phyloP scores from a whole-genome alignment of 2,329 filamentous ascomycete genomes.

The Iodosphaeria phyllophila region DNA sequence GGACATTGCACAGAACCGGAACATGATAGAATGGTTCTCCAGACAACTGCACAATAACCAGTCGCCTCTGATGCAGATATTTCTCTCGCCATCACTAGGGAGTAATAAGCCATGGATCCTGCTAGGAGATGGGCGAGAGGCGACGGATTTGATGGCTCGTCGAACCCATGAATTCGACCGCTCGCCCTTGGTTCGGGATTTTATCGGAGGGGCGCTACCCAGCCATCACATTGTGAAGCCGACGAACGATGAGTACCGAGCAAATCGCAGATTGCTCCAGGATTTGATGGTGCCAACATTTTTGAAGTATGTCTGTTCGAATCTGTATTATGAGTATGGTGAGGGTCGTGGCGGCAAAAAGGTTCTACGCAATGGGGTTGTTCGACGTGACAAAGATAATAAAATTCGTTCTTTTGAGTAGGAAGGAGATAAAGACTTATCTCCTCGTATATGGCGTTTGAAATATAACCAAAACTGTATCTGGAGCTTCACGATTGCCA shows the following conservation, averaged over 20 bases:
- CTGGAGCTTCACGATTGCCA: too few relatives aligned
- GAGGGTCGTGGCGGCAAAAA: too few relatives aligned
- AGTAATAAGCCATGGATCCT: slow-evolving; percentile 2
- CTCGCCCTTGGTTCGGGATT: not conserved
- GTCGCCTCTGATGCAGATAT: slow-evolving; percentile 5
- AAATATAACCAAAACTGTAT: too few relatives aligned
- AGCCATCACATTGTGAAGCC: slow-evolving; percentile 2
- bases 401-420: too few relatives aligned
- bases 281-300: slow-evolving; percentile 3
- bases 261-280: slow-evolving; percentile 1
- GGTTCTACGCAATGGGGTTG: too few relatives aligned
- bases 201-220: slow-evolving; percentile 1
- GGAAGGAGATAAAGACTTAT: too few relatives aligned
- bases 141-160: slow-evolving; percentile 4
- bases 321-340: too few relatives aligned
- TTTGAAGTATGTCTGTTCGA: too few relatives aligned
- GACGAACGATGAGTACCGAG: not conserved
- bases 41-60: slow-evolving; percentile 4
- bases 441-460: too few relatives aligned
- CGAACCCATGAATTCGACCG: slow-evolving; percentile 4
- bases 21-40: slow-evolving; percentile 3
- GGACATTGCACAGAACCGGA: slow-evolving; percentile 2
- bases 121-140: slow-evolving; percentile 4
- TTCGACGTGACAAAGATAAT: too few relatives aligned
- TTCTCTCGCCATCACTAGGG: slow-evolving; percentile 4